Conservation (phyloP, 768 basidiomycete species). For the Suillus weaverae region DNA sequence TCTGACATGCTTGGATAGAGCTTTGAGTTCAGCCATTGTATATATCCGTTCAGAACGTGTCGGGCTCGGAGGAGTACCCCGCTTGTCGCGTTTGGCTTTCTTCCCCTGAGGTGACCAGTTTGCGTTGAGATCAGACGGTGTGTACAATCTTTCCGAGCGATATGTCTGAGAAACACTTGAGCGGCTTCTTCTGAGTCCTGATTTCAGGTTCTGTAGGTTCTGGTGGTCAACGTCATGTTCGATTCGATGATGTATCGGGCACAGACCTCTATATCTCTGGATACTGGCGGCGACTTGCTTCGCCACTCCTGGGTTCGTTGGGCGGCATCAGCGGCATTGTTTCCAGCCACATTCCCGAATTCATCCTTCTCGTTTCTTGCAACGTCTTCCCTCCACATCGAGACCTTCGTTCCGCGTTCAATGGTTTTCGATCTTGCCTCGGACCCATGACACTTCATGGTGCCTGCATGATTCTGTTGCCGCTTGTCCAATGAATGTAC, state of each 20-base stretch:
- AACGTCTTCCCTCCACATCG: constrained; percentile 57
- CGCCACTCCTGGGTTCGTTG: constrained; percentile 15
- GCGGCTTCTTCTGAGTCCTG: constrained; percentile 20
- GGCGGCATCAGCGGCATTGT: constrained; percentile 15
- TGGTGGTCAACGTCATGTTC: not conserved
- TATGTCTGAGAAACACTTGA: constrained; percentile 24
- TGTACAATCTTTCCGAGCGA: constrained; percentile 26
- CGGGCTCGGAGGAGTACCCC: constrained; percentile 25
- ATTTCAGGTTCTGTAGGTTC: constrained; percentile 11
- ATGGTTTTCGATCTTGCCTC: constrained; percentile 16
- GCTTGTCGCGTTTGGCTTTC: constrained; percentile 23
- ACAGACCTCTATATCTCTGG: constrained; percentile 27
- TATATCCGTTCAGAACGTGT: constrained; percentile 35
- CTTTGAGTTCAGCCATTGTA: constrained; percentile 34
- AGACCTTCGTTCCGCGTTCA: constrained; percentile 39
- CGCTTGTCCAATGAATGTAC: constrained; percentile 8
- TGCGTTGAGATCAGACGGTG: constrained; percentile 21
- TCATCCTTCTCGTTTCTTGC: constrained; percentile 36
- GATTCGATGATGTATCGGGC: not conserved
- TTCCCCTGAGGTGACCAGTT: constrained; percentile 19
- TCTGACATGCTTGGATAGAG: constrained; percentile 27
- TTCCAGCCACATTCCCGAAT: constrained; percentile 19
- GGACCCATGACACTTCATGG: constrained; percentile 13
- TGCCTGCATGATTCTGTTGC: constrained; percentile 16
- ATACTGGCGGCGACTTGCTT: constrained; percentile 6